Percentiles rank a stretch among this genome's conserved stretches.
These are phyloP conservation scores for Trifolium repens DNA, from an alignment of 306 rosid genomes.

Conservation along the genomic window DNA sequence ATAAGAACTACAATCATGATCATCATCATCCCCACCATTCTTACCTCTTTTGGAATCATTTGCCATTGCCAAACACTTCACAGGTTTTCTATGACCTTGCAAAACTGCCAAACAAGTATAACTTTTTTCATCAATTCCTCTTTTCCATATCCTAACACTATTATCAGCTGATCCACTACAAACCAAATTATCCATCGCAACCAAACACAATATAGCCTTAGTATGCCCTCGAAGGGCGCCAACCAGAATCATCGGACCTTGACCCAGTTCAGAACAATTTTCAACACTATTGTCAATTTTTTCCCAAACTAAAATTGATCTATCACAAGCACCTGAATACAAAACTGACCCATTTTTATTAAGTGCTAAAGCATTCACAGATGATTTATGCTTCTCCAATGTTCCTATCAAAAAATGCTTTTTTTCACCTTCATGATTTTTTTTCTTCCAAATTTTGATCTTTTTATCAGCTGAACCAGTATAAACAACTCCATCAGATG, in stretches of 20 bases:
- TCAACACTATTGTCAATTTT: not conserved
- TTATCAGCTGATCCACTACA: constrained; percentile 80
- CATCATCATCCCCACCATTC: constrained; percentile 10
- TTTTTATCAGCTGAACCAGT: constrained; percentile 75
- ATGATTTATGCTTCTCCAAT: constrained; percentile 69
- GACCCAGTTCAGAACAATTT: not conserved
- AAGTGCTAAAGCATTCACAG: constrained; percentile 73
- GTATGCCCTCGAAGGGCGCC: constrained; percentile 77
- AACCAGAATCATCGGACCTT: constrained; percentile 48
- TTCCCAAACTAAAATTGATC: constrained; percentile 77
- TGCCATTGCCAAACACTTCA: constrained; percentile 61
- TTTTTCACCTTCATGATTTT: not conserved
- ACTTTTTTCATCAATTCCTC: constrained; percentile 41
- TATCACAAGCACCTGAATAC: constrained; percentile 81
- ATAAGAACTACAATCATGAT: constrained; percentile 38
- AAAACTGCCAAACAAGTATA: constrained; percentile 68
- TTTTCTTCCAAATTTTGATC: constrained; percentile 65
- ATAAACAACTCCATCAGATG: constrained; percentile 55
- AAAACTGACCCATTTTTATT: constrained; percentile 53
- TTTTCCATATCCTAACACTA: constrained; percentile 71
- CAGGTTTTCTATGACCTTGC: constrained; percentile 63
- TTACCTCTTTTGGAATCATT: constrained; percentile 21
- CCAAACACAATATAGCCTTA: constrained; percentile 69
- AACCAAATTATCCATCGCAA: constrained; percentile 60
- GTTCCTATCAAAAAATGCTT: constrained; percentile 46